Percentiles rank a stretch among this genome's conserved stretches.
These are phyloP conservation scores for Ceratocystis lukuohia DNA, from an alignment of 2,329 filamentous ascomycete genomes.

Conservation along the genomic window DNA sequence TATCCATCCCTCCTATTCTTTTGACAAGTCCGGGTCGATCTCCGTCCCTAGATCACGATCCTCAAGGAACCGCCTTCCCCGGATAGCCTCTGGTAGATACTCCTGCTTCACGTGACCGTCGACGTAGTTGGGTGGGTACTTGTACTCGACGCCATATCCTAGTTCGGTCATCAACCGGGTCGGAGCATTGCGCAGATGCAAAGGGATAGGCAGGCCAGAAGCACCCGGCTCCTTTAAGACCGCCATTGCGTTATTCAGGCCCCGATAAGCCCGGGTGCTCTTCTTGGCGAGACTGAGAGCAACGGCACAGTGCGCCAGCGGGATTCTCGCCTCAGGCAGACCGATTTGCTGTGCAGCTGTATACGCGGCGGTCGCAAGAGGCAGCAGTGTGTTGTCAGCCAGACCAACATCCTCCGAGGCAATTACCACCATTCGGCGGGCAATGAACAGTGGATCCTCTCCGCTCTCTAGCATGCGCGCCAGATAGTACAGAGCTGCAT, in stretches of 20 bases:
- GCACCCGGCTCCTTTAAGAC: slow-evolving; percentile 73
- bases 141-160: slow-evolving; percentile 82
- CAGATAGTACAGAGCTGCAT: slow-evolving; percentile 87
- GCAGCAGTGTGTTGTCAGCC: slow-evolving; percentile 71
- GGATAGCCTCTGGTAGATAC: slow-evolving; percentile 70
- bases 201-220: slow-evolving; percentile 65
- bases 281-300: slow-evolving; percentile 72
- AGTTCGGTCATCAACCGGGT: slow-evolving; percentile 87
- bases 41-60: slow-evolving; percentile 65
- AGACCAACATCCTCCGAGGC: slow-evolving; percentile 88
- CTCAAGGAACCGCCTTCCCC: slow-evolving; percentile 62
- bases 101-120: slow-evolving; percentile 74
- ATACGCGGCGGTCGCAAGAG: slow-evolving; percentile 74
- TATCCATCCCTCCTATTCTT: slow-evolving; percentile 22
- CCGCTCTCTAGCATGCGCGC: slow-evolving; percentile 91
- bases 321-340: slow-evolving; percentile 87
- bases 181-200: slow-evolving; percentile 83
- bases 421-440: slow-evolving; percentile 84
- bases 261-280: slow-evolving; percentile 75
- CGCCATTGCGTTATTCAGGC: slow-evolving; percentile 63
- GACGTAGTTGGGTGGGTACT: slow-evolving; percentile 85
- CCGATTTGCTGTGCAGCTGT: slow-evolving; percentile 85
- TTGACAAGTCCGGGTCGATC: slow-evolving; percentile 55
- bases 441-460: slow-evolving; percentile 86
- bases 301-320: slow-evolving; percentile 74